Conservation (phyloP, 1,284 basidiomycete genomes). For the Hemileia vastatrix region DNA sequence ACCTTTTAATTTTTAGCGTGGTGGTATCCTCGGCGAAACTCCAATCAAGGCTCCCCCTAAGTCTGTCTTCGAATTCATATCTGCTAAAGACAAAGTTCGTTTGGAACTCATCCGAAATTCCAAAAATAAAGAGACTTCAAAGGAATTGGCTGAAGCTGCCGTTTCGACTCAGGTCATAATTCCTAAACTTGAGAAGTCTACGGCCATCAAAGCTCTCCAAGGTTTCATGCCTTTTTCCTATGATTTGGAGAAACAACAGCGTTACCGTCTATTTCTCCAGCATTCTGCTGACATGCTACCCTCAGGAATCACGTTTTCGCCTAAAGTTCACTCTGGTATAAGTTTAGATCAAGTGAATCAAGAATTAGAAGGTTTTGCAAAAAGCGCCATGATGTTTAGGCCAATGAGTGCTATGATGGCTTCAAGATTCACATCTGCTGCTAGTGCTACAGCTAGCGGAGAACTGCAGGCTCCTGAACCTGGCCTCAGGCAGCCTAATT, state of each 20-base stretch:
- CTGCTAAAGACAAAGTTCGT: constrained; percentile 75
- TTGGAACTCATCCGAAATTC: constrained; percentile 49
- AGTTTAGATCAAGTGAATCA: constrained; percentile 61
- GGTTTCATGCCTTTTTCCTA: constrained; percentile 82
- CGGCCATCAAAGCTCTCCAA: constrained; percentile 73
- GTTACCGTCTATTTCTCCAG: constrained; percentile 71
- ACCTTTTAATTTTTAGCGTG: constrained; percentile 53
- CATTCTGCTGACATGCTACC: constrained; percentile 53
- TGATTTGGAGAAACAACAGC: constrained; percentile 66
- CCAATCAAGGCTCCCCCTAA: constrained; percentile 46
- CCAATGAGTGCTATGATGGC: constrained; percentile 89
- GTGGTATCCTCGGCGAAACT: constrained; percentile 70
- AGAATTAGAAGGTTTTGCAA: constrained; percentile 75
- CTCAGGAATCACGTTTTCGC: constrained; percentile 19
- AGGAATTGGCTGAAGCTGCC: background rate
- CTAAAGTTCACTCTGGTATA: constrained; percentile 45
- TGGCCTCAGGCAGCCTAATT: constrained; percentile 61
- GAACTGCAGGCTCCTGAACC: constrained; percentile 53
- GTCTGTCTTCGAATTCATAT: constrained; percentile 87
- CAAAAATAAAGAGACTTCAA: background rate
- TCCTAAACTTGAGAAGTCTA: constrained; percentile 59
- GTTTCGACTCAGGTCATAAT: constrained; percentile 47
- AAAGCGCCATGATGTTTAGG: constrained; percentile 78
- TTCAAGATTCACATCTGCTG: constrained; percentile 72
- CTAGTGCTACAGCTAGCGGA: constrained; percentile 52